A percentile compares a stretch with the other conserved stretches of the same genome.
phyloP scores from a whole-genome alignment of 1,284 basidiomycete species.

The Cutaneotrichosporon cavernicola region DNA sequence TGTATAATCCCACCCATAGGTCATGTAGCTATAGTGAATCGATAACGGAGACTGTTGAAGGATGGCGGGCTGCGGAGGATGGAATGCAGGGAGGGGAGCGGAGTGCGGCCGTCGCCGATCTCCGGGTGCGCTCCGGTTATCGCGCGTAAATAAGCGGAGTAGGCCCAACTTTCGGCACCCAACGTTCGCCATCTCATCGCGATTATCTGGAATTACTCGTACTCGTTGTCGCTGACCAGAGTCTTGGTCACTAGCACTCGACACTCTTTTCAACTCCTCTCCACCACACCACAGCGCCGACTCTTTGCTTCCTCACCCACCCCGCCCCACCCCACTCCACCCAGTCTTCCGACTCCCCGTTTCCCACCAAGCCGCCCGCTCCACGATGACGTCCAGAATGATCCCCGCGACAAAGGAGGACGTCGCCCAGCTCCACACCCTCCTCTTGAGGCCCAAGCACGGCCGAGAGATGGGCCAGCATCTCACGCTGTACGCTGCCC shows the following conservation, averaged over 20 bases:
- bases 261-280: not conserved
- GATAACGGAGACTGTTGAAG: not conserved
- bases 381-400: not conserved
- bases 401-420: slow-evolving; percentile 5
- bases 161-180: not conserved
- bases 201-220: not conserved
- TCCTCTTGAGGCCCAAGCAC: not conserved
- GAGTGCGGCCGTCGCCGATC: not conserved
- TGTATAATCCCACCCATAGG: not conserved
- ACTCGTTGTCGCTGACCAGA: not conserved
- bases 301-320: not conserved
- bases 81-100: not conserved
- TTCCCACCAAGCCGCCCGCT: not conserved
- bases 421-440: not conserved
- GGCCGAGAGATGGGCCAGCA: slow-evolving; percentile 3
- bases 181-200: not conserved
- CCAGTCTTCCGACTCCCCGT: not conserved
- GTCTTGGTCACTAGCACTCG: not conserved
- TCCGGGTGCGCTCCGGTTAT: not conserved
- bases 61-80: too few relatives aligned
- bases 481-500: slow-evolving; percentile 21
- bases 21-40: not conserved
- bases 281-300: not conserved
- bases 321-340: not conserved
- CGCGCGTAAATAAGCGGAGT: not conserved